These are phyloP conservation scores for Panicum hallii DNA, from an alignment of 202 grass and related monocot genomes.

Conservation along the genomic window DNA sequence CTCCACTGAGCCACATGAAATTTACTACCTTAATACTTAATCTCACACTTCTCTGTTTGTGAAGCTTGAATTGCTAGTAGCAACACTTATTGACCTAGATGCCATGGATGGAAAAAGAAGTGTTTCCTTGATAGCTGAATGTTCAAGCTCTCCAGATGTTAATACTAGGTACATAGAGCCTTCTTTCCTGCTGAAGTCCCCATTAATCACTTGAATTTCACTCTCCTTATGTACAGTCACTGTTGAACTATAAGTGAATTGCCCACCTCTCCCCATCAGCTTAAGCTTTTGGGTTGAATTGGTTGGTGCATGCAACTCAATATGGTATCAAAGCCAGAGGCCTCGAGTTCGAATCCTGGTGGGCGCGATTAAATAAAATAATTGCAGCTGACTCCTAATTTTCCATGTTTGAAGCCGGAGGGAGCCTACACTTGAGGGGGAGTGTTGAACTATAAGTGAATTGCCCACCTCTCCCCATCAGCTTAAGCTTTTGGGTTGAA, in stretches of 20 bases:
- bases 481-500: too few species aligned
- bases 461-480: too few species aligned
- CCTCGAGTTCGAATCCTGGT: too few species aligned
- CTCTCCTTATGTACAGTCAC: background rate
- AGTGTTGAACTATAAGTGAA: too few species aligned
- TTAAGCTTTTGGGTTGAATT: too few species aligned
- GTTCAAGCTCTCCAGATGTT: constrained; percentile 96
- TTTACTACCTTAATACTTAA: constrained; percentile 18
- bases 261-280: too few species aligned
- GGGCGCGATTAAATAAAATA: too few species aligned
- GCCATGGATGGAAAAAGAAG: constrained; percentile 98
- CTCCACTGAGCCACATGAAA: background rate
- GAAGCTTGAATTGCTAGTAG: constrained; percentile 93
- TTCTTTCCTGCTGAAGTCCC: background rate
- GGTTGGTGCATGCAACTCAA: too few species aligned
- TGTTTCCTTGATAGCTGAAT: constrained; percentile 88
- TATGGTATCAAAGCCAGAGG: too few species aligned
- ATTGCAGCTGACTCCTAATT: too few species aligned
- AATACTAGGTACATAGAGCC: constrained; percentile 71
- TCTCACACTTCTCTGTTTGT: constrained; percentile 46
- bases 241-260: background rate
- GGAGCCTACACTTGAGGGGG: too few species aligned
- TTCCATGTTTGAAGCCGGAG: too few species aligned
- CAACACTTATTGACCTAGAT: constrained; percentile 95
- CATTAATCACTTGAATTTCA: background rate